Evolutionary conservation across 2,329 filamentous ascomycete species (phyloP), one percentile per base, ranked within the genome.

Genomic region (Pseudohalonectria lignicola): DNA sequence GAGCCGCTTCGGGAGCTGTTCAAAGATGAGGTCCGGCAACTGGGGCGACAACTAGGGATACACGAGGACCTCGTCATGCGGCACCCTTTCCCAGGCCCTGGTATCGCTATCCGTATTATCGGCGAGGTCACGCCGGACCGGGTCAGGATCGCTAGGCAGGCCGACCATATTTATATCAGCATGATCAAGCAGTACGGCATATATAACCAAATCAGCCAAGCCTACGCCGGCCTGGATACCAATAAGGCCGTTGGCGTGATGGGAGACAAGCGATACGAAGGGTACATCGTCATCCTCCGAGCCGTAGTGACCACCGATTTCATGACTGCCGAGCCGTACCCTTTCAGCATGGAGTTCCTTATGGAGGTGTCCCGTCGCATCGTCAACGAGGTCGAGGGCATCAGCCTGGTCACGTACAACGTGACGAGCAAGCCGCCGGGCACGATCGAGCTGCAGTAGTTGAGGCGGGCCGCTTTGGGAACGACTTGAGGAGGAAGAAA

Each of bases 91-190:
- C 52, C 52, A 9, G 52, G 53, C 16, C 60, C 67, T 0, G 72
- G 62, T 37, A 76, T 93, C 43, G 86, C 74, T 12, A 83, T 92
- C 47, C 73, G 85, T 38, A 81, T 94, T 43, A 66, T 94, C 1
- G 88, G 88, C 26, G 87, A 93, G 49, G 79, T 94, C 12, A 94
- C 85, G 1, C 71, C 69, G 2, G 82, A 88, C 54, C 75, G 82
- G 31, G 81, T 94, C 13, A 75, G 76, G 39, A 92, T 94, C 45
- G 85, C 77, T 2, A 66, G 84, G n/a, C 67, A 82, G 54, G 84
- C 83, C 2, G 85, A 88, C 51, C 54, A 76, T 52, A 88, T 90
- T 52, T 88, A 84, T 62, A 86, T 88, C 48, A 69, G 71, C 44
- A 78, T 80, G 69, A 88, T 90, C 61, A 69, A 66, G 50, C 72